phyloP scores from a whole-genome alignment of 345 rosid species.

The Corchorus olitorius region DNA sequence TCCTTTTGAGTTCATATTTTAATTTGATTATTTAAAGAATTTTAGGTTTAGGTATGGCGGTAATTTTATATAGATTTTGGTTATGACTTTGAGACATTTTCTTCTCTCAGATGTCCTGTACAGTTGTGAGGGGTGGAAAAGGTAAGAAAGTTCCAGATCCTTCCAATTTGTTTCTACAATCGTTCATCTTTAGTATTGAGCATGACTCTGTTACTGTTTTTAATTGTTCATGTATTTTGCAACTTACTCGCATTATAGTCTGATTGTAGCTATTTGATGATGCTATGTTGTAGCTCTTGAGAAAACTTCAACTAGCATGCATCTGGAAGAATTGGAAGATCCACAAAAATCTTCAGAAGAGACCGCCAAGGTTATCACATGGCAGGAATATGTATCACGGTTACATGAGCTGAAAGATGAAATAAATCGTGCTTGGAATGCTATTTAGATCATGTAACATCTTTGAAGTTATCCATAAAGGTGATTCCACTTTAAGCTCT shows the following conservation, averaged over 20 bases:
- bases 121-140: constrained; percentile 59
- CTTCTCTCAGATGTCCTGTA: constrained; percentile 60
- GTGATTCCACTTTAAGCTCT: constrained; percentile 32
- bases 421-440: constrained; percentile 68
- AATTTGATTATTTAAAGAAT: not conserved
- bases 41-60: not conserved
- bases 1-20: not conserved
- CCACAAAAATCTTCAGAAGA: constrained; percentile 53
- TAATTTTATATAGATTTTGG: not conserved
- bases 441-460: constrained; percentile 74
- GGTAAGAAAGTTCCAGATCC: constrained; percentile 40
- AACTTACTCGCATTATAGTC: constrained; percentile 11
- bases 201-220: not conserved
- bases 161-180: not conserved
- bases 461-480: constrained; percentile 83
- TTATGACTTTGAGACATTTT: constrained; percentile 13
- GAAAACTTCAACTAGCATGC: constrained; percentile 46
- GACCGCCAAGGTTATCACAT: constrained; percentile 48
- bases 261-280: constrained; percentile 23
- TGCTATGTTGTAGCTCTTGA: constrained; percentile 41
- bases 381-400: constrained; percentile 75
- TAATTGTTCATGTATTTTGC: not conserved
- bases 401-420: constrained; percentile 77
- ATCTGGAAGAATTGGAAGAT: constrained; percentile 60
- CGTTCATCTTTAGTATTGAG: not conserved